A percentile compares a stretch with the other conserved stretches of the same genome.
Evolutionary conservation across 2,329 filamentous ascomycete species (phyloP).

Genomic region (Ceratocystis cacaofunesta): DNA sequence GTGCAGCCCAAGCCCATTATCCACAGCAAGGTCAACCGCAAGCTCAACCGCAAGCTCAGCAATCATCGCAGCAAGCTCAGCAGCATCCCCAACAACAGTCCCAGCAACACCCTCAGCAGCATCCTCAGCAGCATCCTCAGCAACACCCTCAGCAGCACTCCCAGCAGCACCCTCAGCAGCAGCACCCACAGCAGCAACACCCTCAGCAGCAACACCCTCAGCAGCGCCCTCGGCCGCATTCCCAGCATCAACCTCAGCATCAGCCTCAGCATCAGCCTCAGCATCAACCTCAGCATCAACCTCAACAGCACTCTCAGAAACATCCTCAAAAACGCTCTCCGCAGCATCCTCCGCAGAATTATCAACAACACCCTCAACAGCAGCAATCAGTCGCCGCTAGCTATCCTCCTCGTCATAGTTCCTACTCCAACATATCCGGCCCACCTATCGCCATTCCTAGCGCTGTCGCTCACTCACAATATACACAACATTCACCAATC

Average conservation of each 20-base stretch:
- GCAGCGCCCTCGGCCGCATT: constrained; percentile 22
- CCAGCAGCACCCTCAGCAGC: constrained; percentile 19
- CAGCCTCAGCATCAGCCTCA: constrained; percentile 21
- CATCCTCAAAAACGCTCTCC: constrained; percentile 17
- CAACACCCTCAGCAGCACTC: constrained; percentile 23
- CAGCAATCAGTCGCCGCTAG: constrained; percentile 28
- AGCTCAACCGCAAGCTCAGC: constrained; percentile 21
- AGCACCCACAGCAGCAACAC: constrained; percentile 20
- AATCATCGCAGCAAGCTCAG: constrained; percentile 24
- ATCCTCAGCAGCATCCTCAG: constrained; percentile 25
- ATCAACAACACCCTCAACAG: constrained; percentile 31
- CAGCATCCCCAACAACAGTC: constrained; percentile 21
- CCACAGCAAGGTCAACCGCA: constrained; percentile 18
- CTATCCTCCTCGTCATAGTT: constrained; percentile 24
- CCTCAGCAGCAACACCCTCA: constrained; percentile 21
- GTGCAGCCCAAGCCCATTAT: background rate
- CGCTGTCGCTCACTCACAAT: constrained; percentile 25
- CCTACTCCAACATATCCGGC: constrained; percentile 31
- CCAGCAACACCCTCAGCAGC: constrained; percentile 17
- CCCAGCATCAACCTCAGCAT: constrained; percentile 21
- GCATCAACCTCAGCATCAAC: constrained; percentile 21
- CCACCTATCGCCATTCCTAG: constrained; percentile 32
- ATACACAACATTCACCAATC: constrained; percentile 9
- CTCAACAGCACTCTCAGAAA: constrained; percentile 23
- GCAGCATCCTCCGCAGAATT: constrained; percentile 17